Base-by-base conservation (phyloP, 768 basidiomycete species). In the Exidia glandulosa region DNA sequence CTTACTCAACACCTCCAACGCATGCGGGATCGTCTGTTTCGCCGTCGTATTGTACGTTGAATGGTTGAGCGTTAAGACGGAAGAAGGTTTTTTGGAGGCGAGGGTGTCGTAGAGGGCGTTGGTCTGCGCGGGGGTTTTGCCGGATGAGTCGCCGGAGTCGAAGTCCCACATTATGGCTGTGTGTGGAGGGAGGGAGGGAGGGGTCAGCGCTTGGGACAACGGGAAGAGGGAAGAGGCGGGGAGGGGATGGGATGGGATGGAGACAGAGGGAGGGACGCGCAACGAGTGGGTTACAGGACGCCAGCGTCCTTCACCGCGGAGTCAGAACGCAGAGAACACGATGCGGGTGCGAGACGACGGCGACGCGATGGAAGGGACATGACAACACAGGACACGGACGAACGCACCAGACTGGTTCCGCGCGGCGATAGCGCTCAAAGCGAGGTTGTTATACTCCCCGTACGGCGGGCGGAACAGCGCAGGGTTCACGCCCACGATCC, bases 361-460 rank as follows among this genome's bases (percentile, higher is more conserved):
- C n/a, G n/a, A n/a, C n/a, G n/a, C n/a, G n/a, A n/a, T n/a, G n/a
- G n/a, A n/a, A n/a, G n/a, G n/a, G n/a, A n/a, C n/a, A n/a, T n/a
- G n/a, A n/a, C n/a, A n/a, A n/a, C n/a, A n/a, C n/a, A n/a, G n/a
- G n/a, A n/a, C n/a, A n/a, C n/a, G n/a, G n/a, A 45, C 41, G 23
- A 19, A 27, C 27, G 50, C 50, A 31, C 25, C 30, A 14, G 59
- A 59, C 52, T 65, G 64, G 45, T 65, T 65, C 32, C 64, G 59
- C n/a, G 57, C 36, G 31, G 29, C 66, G 10, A 76, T 69, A 6
- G 73, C 74, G 4, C 68, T 57, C 1, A 63, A 64, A 9, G 77
- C 76, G n/a, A 69, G 61, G 56, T 74, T 63, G 60, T 78, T 78
- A 68, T 73, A 76, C 55, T 69, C 68, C 1, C 79, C 79, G 61